Evolutionary conservation across 768 basidiomycete species (phyloP).

Genomic region (Lactarius akahatsu): DNA sequence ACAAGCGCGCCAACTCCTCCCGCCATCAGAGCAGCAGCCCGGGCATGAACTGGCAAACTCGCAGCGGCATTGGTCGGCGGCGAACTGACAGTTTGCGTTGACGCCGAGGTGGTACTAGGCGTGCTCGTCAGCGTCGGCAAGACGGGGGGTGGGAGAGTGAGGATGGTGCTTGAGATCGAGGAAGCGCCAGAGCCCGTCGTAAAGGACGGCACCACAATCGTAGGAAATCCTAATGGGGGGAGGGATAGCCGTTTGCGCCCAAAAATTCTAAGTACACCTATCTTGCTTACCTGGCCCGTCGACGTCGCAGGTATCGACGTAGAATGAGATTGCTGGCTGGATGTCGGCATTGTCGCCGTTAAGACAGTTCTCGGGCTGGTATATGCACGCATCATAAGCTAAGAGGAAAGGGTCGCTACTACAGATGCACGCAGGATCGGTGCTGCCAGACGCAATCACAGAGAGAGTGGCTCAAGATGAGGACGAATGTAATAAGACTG

Average conservation of each 20-base stretch:
- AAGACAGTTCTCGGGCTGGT: no score
- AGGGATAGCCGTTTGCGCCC: not conserved
- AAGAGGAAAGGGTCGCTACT: not conserved
- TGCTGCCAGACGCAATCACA: not conserved
- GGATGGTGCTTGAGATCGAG: not conserved
- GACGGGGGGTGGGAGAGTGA: not conserved
- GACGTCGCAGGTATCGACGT: not conserved
- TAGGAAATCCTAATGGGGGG: not conserved
- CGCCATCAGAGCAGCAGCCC: slow-evolving; percentile 4
- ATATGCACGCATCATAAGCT: not conserved
- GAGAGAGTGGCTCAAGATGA: not conserved
- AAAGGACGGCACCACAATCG: not conserved
- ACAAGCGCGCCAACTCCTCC: slow-evolving; percentile 12
- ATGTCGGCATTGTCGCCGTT: not conserved
- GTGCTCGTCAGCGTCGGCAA: not conserved
- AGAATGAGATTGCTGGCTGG: not conserved
- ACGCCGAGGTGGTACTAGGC: not conserved
- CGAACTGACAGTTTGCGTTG: not conserved
- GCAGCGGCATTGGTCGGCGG: slow-evolving; percentile 8
- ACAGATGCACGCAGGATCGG: not conserved
- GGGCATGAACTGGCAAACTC: not conserved
- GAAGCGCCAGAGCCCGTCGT: not conserved
- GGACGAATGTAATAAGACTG: not conserved
- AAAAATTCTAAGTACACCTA: not conserved
- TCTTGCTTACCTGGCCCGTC: not conserved